Evolutionary conservation across 1,284 basidiomycete species (phyloP).

Genomic region (Boletus smithii): DNA sequence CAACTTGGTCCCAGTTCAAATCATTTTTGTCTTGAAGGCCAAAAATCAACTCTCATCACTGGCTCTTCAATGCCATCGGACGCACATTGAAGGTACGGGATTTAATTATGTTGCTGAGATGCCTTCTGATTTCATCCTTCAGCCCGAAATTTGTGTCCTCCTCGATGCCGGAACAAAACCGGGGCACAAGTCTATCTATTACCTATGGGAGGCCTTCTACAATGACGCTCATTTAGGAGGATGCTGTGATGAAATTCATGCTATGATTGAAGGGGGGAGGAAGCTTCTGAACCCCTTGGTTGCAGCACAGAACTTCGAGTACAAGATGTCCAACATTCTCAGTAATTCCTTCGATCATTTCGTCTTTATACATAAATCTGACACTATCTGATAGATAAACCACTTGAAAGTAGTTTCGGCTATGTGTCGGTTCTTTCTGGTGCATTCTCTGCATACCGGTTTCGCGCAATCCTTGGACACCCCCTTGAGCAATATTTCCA

Average conservation of each 20-base stretch:
- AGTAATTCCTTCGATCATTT: conserved; percentile 43
- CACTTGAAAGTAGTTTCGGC: conserved; percentile 91
- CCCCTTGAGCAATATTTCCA: conserved; percentile 98
- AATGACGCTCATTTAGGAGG: conserved; percentile 74
- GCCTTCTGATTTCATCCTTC: conserved; percentile 11
- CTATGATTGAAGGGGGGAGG: conserved; percentile 89
- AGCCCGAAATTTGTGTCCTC: conserved; percentile 89
- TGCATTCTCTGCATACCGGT: conserved; percentile 95
- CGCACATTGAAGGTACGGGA: conserved; percentile 63
- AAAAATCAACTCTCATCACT: conserved; percentile 97
- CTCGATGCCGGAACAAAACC: conserved; percentile 96
- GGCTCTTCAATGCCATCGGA: conserved; percentile 97
- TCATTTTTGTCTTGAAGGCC: conserved; percentile 93
- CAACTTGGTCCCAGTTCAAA: conserved; percentile 93
- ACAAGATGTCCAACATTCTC: conserved; percentile 96
- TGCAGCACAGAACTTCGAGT: conserved; percentile 97
- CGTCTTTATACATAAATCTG: conserved; percentile 1
- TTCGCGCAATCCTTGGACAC: conserved; percentile 84
- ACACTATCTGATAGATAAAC: conserved; percentile 61
- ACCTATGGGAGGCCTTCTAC: conserved; percentile 93
- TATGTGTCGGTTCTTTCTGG: conserved; percentile 95
- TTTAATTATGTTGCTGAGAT: conserved; percentile 8
- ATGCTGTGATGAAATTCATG: conserved; percentile 90
- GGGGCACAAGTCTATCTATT: conserved; percentile 94
- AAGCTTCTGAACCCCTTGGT: conserved; percentile 93